phyloP scores from a whole-genome alignment of 1,139 yeast species.

The Torulaspora pretoriensis region DNA sequence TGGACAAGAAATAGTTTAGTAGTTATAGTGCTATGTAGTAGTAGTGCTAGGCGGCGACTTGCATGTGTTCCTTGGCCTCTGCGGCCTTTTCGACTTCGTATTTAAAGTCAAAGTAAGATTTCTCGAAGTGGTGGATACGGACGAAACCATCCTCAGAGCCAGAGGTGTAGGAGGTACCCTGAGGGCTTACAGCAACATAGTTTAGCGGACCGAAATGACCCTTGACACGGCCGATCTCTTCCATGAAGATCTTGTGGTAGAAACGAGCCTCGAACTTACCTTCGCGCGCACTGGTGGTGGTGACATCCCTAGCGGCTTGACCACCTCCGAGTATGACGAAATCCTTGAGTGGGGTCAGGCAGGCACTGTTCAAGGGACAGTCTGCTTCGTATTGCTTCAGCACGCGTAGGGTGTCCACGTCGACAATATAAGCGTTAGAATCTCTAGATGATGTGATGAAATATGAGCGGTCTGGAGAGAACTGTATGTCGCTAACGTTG shows the following conservation, averaged over 20 bases:
- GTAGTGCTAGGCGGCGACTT: conserved; percentile 16
- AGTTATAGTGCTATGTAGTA: conserved; percentile 7
- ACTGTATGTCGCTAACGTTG: conserved; percentile 82
- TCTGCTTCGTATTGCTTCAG: conserved; percentile 80
- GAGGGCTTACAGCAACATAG: conserved; percentile 90
- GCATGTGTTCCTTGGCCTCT: conserved; percentile 38
- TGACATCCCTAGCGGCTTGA: conserved; percentile 97
- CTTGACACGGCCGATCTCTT: conserved; percentile 93
- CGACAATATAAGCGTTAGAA: conserved; percentile 76
- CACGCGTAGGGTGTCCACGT: conserved; percentile 68
- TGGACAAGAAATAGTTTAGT: conserved; percentile 6
- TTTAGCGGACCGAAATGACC: conserved; percentile 99
- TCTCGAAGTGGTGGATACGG: conserved; percentile 90
- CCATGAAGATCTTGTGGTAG: conserved; percentile 90
- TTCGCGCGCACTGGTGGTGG: conserved; percentile 88
- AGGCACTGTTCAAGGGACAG: conserved; percentile 94
- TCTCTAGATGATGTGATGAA: conserved; percentile 93
- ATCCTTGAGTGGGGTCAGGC: conserved; percentile 88
- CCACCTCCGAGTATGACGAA: conserved; percentile 97
- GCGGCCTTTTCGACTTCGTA: conserved; percentile 89
- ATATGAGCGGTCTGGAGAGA: conserved; percentile 81
- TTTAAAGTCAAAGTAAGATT: conserved; percentile 84
- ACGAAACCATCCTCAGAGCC: conserved; percentile 99
- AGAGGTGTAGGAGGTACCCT: conserved; percentile 86
- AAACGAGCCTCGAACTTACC: conserved; percentile 97